Base-by-base conservation (phyloP, 2,329 filamentous ascomycete species). In the Dothistroma pini region DNA sequence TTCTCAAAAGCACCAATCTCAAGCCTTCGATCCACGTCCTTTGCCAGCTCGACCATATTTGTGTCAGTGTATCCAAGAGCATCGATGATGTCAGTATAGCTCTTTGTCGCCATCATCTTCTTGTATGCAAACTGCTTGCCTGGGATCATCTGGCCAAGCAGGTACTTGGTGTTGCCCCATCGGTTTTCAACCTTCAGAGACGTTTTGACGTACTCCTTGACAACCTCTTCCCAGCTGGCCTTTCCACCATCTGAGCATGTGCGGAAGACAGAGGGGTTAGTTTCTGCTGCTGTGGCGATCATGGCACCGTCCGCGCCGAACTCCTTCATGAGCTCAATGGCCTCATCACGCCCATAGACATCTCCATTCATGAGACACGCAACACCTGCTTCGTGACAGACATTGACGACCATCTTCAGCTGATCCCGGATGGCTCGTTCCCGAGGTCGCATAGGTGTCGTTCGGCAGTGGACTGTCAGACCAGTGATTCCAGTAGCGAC, bases 311-410 rank as follows among this genome's bases (percentile, higher is more conserved):
- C 93, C 6, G 89, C 90, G n/a, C 87, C 88, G 72, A 85, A 97
- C 73, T 96, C 89, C 29, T 84, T 71, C 63, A 92, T 88, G 7
- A 99, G 81, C 61, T 80, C 74, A 8, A 89, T 72, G 0, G 87
- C 93, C 61, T 96, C 81, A 55, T 91, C 89, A 58, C 90, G 85
- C 41, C 81, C 85, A 58, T 83, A 85, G 0, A 99, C 92, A 71
- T 99, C 95, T 53, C 95, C 95, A 72, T 99, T 99, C 87, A 97
- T 93, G 47, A 97, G 77, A 72, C 93, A 97, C 9, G 93, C 92
- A 2, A 99, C 92, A 31, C 93, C 93, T 11, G 87, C 87, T 66
- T 92, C 87, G 65, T 84, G 87, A 72, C 95, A 99, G 1, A 96
- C 81, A 5, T 86, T 80, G 0, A 85, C 89, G 52, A 99, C 83